Base-by-base conservation (phyloP, 331 rosid genomes). In the Saraca asoca region DNA sequence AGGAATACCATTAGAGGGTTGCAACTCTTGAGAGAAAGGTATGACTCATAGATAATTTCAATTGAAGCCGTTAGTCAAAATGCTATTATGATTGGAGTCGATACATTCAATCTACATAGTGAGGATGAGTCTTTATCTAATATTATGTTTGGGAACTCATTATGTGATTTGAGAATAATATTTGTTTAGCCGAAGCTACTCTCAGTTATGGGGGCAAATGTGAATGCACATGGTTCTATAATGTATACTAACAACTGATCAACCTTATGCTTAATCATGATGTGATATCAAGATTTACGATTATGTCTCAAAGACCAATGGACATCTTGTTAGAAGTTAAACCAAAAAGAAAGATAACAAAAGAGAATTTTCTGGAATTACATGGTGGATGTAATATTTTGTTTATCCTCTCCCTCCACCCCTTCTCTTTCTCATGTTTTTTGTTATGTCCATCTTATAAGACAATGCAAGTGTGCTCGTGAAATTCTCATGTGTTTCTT, bases 1-100 rank as follows among this genome's bases (percentile, higher is more conserved):
- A 94, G 92, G 99, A 90, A 75, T 90, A 90, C 83, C 99, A 94
- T 75, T 95, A 94, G 60, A 90, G 95, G 81, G 95, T 88, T 78
- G 71, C 97, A 77, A 82, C 81, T 62, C 75, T 94, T 33, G 99
- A 94, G 80, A 83, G 97, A 80, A 94, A 88, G 99, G 99, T 90
- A 78, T 31, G 31, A 24, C 2, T 24, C 17, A 37, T 41, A 15
- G 51, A 51, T 24, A 24, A 24, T 24, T 24, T 24, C 1, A 24
- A 24, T 3, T 24, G 3, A 24, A 24, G 54, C 15, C 51, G 20
- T n/a, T 62, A 9, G 34, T 51, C 49, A 48, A 62, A 62, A 72
- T 51, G 29, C 45, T 69, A 12, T 51, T 24, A 17, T 7, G 17
- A 39, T 39, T 39, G 8, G 43, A 8, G 8, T 39, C 11, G 14